A percentile compares a stretch with the other conserved stretches of the same genome.
phyloP scores from a whole-genome alignment of 1,284 basidiomycete genomes.

The Ustilago nuda region DNA sequence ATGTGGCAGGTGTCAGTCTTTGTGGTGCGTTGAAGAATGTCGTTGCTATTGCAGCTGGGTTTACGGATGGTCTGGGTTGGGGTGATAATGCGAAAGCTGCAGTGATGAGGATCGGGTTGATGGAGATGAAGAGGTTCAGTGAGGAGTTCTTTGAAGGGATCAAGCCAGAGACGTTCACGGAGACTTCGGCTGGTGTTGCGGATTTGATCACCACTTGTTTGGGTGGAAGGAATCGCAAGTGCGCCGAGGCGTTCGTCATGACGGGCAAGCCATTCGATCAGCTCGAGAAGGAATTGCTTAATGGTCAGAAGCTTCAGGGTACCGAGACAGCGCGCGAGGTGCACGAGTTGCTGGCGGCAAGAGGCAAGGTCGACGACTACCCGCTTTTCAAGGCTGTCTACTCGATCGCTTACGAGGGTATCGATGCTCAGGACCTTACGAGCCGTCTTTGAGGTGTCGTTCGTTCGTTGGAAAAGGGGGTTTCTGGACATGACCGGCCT shows the following conservation, averaged over 20 bases:
- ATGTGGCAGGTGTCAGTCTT: slow-evolving; percentile 74
- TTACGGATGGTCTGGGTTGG: slow-evolving; percentile 73
- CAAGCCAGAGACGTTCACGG: slow-evolving; percentile 73
- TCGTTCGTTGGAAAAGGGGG: background rate
- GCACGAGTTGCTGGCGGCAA: slow-evolving; percentile 72
- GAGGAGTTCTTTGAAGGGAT: slow-evolving; percentile 74
- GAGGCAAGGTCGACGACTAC: slow-evolving; percentile 72
- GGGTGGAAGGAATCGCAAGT: slow-evolving; percentile 74
- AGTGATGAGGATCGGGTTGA: slow-evolving; percentile 73
- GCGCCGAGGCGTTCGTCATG: slow-evolving; percentile 73
- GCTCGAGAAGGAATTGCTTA: slow-evolving; percentile 74
- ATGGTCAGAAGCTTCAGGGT: slow-evolving; percentile 75
- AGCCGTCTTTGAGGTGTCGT: slow-evolving; percentile 47
- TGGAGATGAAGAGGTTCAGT: slow-evolving; percentile 71
- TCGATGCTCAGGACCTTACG: slow-evolving; percentile 70
- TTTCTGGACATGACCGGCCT: background rate
- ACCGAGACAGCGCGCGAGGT: slow-evolving; percentile 73
- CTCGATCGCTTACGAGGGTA: slow-evolving; percentile 63
- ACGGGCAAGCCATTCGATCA: slow-evolving; percentile 73
- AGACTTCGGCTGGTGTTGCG: slow-evolving; percentile 73
- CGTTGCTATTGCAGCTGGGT: slow-evolving; percentile 74
- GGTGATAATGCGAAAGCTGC: slow-evolving; percentile 75
- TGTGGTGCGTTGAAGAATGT: slow-evolving; percentile 75
- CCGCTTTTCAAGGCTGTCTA: slow-evolving; percentile 73
- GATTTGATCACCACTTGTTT: slow-evolving; percentile 75